These are phyloP conservation scores for Moricandia moricandioides DNA, from an alignment of 345 rosid genomes.

Conservation along the genomic window DNA sequence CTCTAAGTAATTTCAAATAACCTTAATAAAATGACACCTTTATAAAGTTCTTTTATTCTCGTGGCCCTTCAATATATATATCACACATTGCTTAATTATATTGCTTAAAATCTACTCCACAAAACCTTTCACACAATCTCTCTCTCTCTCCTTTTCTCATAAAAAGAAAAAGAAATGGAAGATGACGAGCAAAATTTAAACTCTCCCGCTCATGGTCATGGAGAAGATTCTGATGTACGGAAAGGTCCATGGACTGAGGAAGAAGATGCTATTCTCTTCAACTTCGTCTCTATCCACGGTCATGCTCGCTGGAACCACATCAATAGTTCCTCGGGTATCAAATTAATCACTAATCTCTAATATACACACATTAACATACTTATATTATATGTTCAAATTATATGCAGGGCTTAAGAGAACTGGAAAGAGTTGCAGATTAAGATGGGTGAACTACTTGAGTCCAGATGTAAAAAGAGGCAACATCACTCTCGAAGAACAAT, in stretches of 20 bases:
- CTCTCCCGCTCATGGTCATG: conserved; percentile 25
- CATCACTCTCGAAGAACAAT: conserved; percentile 75
- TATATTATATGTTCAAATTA: neutral
- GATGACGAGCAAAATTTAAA: conserved; percentile 35
- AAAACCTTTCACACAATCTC: neutral
- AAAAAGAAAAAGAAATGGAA: conserved; percentile 37
- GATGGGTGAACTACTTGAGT: conserved; percentile 84
- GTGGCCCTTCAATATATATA: neutral
- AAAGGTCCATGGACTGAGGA: conserved; percentile 91
- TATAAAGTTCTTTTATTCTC: conserved; percentile 14
- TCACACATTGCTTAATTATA: neutral
- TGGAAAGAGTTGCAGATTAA: conserved; percentile 88
- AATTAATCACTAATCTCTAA: neutral
- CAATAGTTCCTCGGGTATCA: conserved; percentile 62
- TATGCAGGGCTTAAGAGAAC: conserved; percentile 70
- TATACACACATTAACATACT: neutral
- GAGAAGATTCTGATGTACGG: conserved; percentile 50
- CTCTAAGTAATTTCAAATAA: neutral
- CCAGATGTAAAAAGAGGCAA: conserved; percentile 85
- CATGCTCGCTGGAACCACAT: conserved; percentile 84
- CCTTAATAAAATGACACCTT: neutral
- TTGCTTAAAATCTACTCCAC: conserved; percentile 22
- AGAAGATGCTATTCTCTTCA: conserved; percentile 62
- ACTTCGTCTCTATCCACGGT: conserved; percentile 61
- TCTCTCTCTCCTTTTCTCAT: neutral